A percentile compares a stretch with the other conserved stretches of the same genome.
Evolutionary conservation across 2,329 filamentous ascomycete species (phyloP).

Genomic region (Nemania sp.): DNA sequence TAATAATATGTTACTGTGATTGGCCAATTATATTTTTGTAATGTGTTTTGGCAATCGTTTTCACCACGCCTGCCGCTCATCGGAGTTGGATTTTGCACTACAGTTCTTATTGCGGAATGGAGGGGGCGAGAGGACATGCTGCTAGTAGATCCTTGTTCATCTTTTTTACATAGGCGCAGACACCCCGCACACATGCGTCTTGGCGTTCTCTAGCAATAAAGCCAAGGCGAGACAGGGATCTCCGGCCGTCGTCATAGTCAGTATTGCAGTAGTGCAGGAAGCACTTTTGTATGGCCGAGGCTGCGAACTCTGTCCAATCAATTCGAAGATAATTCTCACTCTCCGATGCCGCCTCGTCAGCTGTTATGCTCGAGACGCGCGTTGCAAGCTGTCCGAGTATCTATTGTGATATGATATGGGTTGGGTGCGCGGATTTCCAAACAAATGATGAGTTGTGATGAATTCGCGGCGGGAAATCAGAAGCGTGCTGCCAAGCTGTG

Average conservation of each 20-base stretch:
- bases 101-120: constrained; percentile 8
- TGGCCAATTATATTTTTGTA: constrained; percentile 30
- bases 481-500: too few species aligned
- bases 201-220: constrained; percentile 22
- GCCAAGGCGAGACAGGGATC: constrained; percentile 25
- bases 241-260: constrained; percentile 18
- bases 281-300: constrained; percentile 24
- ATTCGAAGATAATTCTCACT: constrained; percentile 12
- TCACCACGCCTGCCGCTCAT: constrained; percentile 32
- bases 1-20: constrained; percentile 25
- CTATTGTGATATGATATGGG: too few species aligned
- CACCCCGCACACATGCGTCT: constrained; percentile 35
- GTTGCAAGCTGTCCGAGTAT: too few species aligned
- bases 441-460: too few species aligned
- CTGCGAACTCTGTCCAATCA: constrained; percentile 32
- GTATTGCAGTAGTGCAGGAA: too few species aligned
- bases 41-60: constrained; percentile 31
- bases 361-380: too few species aligned
- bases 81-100: constrained; percentile 30
- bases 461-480: too few species aligned
- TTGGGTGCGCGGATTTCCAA: too few species aligned
- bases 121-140: constrained; percentile 10
- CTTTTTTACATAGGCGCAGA: not conserved
- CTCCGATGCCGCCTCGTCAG: constrained; percentile 36
- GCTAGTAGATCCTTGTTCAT: constrained; percentile 16